A percentile compares a stretch with the other conserved stretches of the same genome.
phyloP scores from a whole-genome alignment of 768 basidiomycete species.

The Pulveroboletus sp. region DNA sequence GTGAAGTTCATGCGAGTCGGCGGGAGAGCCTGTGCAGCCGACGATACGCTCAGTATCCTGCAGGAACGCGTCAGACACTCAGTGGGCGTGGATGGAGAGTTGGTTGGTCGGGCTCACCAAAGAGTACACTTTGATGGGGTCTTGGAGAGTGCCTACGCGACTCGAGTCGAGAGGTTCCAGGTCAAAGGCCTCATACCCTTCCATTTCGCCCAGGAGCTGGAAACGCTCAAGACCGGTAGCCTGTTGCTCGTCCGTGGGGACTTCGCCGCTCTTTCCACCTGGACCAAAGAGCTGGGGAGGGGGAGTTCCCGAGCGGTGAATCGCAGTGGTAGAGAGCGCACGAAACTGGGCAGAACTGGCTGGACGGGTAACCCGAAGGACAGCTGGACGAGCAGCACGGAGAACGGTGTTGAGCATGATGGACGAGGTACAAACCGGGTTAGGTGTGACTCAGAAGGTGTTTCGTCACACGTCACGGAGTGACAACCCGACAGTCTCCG shows the following conservation, averaged over 20 bases:
- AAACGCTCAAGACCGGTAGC: constrained; percentile 96
- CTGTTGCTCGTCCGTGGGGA: constrained; percentile 84
- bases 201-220: constrained; percentile 82
- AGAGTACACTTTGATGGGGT: constrained; percentile 85
- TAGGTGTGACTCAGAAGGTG: constrained; percentile 22
- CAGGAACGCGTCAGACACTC: not conserved
- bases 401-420: constrained; percentile 27
- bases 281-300: constrained; percentile 65
- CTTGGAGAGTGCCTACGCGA: constrained; percentile 78
- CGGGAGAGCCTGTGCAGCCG: constrained; percentile 93
- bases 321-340: constrained; percentile 54
- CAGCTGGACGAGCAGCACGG: constrained; percentile 27
- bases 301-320: constrained; percentile 53
- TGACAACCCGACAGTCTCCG: constrained; percentile 2
- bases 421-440: constrained; percentile 26
- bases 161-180: constrained; percentile 77
- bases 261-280: constrained; percentile 67
- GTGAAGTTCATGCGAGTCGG: constrained; percentile 89
- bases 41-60: constrained; percentile 80
- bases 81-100: not conserved
- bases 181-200: constrained; percentile 90
- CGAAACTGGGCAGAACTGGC: constrained; percentile 37
- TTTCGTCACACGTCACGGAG: constrained; percentile 22
- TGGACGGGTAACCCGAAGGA: constrained; percentile 16
- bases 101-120: constrained; percentile 49